Percentiles rank a stretch among this genome's conserved stretches.
These are phyloP conservation scores for Aureobasidium subglaciale DNA, from an alignment of 2,329 filamentous ascomycete species.

Conservation along the genomic window DNA sequence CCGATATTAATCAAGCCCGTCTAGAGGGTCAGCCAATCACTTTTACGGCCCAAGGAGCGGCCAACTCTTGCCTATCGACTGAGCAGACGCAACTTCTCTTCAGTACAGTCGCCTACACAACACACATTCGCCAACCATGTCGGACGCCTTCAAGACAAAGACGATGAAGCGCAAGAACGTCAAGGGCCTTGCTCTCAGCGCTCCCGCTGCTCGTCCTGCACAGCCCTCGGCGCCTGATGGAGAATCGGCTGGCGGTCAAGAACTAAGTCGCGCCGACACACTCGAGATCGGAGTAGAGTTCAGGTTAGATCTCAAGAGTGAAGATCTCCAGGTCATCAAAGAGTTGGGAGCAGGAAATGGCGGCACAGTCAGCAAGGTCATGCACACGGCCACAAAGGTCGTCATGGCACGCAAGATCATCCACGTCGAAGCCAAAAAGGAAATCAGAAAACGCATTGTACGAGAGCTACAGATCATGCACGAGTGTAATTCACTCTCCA, in stretches of 20 bases:
- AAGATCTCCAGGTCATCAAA: slow-evolving; percentile 87
- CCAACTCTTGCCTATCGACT: neutral
- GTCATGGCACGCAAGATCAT: slow-evolving; percentile 95
- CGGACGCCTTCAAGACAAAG: slow-evolving; percentile 57
- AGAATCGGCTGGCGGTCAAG: slow-evolving; percentile 55
- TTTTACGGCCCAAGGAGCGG: neutral
- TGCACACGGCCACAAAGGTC: slow-evolving; percentile 87
- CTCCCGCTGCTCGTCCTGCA: slow-evolving; percentile 62
- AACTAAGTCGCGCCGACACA: slow-evolving; percentile 55
- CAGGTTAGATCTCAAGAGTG: slow-evolving; percentile 81
- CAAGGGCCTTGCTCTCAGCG: slow-evolving; percentile 85
- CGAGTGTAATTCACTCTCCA: slow-evolving; percentile 92
- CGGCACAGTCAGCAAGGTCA: slow-evolving; percentile 96
- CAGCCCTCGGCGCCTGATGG: slow-evolving; percentile 66
- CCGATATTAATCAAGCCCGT: slow-evolving; percentile 3
- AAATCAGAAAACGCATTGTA: slow-evolving; percentile 93
- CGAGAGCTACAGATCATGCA: slow-evolving; percentile 98
- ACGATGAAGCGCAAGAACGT: slow-evolving; percentile 99
- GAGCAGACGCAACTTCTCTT: neutral
- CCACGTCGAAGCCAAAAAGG: slow-evolving; percentile 85
- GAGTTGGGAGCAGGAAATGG: slow-evolving; percentile 95
- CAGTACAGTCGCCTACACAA: neutral
- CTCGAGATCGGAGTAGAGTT: slow-evolving; percentile 98
- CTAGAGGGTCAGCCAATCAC: slow-evolving; percentile 2
- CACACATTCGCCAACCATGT: slow-evolving; percentile 28